Conservation (phyloP, 2,329 filamentous ascomycete genomes). For the Ophiostoma pallidulum region DNA sequence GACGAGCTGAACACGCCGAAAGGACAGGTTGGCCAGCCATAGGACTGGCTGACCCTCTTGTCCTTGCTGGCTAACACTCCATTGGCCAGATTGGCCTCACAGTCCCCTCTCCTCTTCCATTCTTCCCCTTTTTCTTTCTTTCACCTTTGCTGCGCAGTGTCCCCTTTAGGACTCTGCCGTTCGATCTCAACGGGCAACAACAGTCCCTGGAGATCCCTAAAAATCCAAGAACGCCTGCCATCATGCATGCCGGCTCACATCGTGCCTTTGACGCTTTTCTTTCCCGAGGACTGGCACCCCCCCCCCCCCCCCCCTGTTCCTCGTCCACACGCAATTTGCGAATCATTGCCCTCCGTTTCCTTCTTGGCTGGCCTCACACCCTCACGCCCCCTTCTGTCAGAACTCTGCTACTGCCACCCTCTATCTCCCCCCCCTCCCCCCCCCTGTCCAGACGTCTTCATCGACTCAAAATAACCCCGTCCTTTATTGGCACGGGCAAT, state of each 20-base stretch:
- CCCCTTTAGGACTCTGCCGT: neutral
- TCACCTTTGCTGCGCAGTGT: too few relatives aligned
- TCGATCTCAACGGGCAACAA: too few relatives aligned
- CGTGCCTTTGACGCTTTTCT: neutral
- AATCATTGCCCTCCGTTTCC: neutral
- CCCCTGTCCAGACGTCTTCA: too few relatives aligned
- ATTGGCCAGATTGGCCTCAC: constrained; percentile 6
- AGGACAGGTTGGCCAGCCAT: too few relatives aligned
- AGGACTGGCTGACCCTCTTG: too few relatives aligned
- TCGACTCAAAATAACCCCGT: neutral
- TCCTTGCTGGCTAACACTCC: neutral
- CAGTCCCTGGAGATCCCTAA: neutral
- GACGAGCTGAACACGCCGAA: too few relatives aligned
- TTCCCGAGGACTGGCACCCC: neutral
- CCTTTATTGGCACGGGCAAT: neutral
- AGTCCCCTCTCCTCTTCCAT: neutral
- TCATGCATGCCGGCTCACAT: neutral
- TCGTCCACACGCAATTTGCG: too few relatives aligned
- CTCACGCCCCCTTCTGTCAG: neutral
- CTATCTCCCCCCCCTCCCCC: neutral
- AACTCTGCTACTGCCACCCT: neutral
- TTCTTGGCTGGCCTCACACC: neutral
- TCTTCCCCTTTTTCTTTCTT: neutral
- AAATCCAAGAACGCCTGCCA: constrained; percentile 4
- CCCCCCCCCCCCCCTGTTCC: too few relatives aligned